Base-by-base conservation (phyloP, 2,329 filamentous ascomycete genomes). In the Exophiala spinifera region DNA sequence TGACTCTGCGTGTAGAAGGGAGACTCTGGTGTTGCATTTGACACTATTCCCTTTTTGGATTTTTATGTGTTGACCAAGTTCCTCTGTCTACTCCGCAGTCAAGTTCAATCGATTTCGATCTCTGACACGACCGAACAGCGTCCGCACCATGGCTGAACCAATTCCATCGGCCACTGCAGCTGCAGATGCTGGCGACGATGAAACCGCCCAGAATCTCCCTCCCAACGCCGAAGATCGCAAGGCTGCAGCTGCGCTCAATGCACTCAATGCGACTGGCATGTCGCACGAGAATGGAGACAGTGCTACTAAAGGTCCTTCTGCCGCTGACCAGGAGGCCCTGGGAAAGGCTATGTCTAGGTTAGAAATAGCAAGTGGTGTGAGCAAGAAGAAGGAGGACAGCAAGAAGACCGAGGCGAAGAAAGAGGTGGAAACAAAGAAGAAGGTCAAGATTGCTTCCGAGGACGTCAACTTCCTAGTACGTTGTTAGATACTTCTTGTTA, bases 191-290 rank as follows among this genome's bases (percentile, higher is more conserved):
- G 57, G 59, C 28, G 66, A 70, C 28, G 67, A 69, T 34, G 49
- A 63, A 46, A 56, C 55, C 28, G 57, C 64, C 23, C 57, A 57
- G 14, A 62, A 63, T 34, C 65, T 70, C 42, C 73, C 75, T 39
- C 66, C 69, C 33, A 74, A 73, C 57, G 74, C 74, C 25, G 76
- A 78, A 68, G 76, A 77, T 64, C 76, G 76, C 63, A 77, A 76
- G 65, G 74, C 76, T 10, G 76, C 75, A 15, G 76, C 74, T 13
- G 76, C 76, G 7, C 74, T 78, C 46, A 75, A 73, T 55, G 69
- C 75, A 33, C 71, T 78, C 34, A 71, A 76, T 57, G 67, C 69
- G 11, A 74, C 70, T 50, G 71, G 69, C 45, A 70, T 73, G 48
- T 67, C 64, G 5, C 62, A 65, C 21, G 67, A 71, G 8, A 69